Evolutionary conservation across 2,329 filamentous ascomycete species (phyloP), one percentile per base, ranked within the genome.

Genomic region (Fusarium illudens): DNA sequence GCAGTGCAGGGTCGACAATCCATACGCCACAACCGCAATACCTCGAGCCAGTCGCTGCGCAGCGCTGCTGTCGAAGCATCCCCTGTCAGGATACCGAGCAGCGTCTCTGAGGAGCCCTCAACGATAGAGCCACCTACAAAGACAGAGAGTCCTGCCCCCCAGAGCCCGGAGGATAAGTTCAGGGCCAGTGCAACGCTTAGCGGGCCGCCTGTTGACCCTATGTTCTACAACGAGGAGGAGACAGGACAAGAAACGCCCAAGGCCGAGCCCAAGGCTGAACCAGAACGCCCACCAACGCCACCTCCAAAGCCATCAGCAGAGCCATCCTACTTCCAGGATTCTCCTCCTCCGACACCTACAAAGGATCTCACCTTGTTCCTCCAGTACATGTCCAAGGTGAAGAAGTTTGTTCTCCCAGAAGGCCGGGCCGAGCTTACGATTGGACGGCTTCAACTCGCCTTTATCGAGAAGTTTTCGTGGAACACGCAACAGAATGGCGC

Each of bases 401-500:
- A 97, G 81, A 98, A 98, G 78, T 96, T 96, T 76, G 89, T 97
- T 15, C 86, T 98, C 32, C 83, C 92, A 1, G 94, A 96, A 76
- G 95, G 95, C 1, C 90, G 90, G 70, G 89, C 90, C 30, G 93
- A 95, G 65, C 84, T 99, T 11, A 95, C 93, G 3, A 90, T 97
- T 62, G 94, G 94, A 1, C 88, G 94, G 22, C 80, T 99, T 60
- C 95, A 99, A 78, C 86, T 99, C 27, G 95, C 96, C 1, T 99
- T 99, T 73, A 99, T 99, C 72, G 96, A 99, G 72, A 99, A 97
- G 77, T 99, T 99, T 76, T 96, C 95, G 0, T 99, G 96, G 94
- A 98, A 97, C 73, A 97, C 95, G 1, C 94, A 98, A 72, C 91
- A 93, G 64, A 96, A 97, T 73, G 96, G 96, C 8, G 88, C 89